These are phyloP conservation scores for Ophiocordyceps camponoti-leonardi DNA, from an alignment of 2,329 filamentous ascomycete genomes.

Conservation along the genomic window DNA sequence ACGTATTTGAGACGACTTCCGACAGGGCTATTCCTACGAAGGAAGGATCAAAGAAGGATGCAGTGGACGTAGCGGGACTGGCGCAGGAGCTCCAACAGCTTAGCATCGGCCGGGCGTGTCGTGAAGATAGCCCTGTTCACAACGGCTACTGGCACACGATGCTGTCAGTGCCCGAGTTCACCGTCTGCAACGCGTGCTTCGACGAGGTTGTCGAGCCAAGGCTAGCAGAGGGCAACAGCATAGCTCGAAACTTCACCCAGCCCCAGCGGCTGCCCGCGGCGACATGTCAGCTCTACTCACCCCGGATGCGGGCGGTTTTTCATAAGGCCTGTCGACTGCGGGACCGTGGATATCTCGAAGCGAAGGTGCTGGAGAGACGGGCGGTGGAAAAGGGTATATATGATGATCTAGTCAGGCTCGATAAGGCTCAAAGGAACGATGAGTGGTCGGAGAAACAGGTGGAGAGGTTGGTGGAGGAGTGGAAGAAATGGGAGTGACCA, in stretches of 20 bases:
- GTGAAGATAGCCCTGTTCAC: constrained; percentile 41
- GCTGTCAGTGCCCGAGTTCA: constrained; percentile 57
- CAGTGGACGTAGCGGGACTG: constrained; percentile 40
- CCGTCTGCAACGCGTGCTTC: constrained; percentile 78
- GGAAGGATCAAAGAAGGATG: constrained; percentile 11
- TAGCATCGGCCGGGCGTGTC: constrained; percentile 43
- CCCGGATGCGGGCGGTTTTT: constrained; percentile 63
- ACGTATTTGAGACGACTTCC: constrained; percentile 38
- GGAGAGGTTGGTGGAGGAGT: constrained; percentile 34
- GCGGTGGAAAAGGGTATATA: constrained; percentile 42
- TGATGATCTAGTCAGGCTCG: constrained; percentile 29
- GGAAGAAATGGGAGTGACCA: constrained; percentile 35
- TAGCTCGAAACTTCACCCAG: constrained; percentile 45
- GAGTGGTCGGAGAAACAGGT: constrained; percentile 24
- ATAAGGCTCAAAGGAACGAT: constrained; percentile 15
- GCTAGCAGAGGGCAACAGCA: constrained; percentile 29
- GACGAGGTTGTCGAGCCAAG: constrained; percentile 61
- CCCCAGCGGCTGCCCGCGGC: constrained; percentile 36
- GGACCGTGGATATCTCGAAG: constrained; percentile 46
- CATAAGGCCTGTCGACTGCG: constrained; percentile 44
- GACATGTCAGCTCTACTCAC: constrained; percentile 66
- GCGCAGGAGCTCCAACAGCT: constrained; percentile 45
- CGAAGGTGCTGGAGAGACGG: constrained; percentile 39
- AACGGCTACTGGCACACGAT: constrained; percentile 63
- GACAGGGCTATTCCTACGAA: constrained; percentile 29